Conservation (phyloP, 257 asterid species). For the Lycium barbarum region DNA sequence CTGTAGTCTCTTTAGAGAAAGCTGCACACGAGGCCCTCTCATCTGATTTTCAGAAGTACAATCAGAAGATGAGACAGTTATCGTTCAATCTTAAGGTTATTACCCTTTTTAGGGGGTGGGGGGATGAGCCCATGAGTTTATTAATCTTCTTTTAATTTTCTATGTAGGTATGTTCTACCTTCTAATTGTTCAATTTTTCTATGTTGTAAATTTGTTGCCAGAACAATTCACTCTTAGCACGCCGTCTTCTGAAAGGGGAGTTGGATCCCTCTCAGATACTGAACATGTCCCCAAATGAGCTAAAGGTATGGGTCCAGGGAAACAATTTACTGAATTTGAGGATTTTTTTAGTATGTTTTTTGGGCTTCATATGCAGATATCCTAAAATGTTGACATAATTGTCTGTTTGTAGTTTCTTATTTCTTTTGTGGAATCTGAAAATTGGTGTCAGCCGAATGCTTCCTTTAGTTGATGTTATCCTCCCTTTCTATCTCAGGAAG, state of each 20-base stretch:
- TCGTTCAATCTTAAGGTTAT: constrained; percentile 75
- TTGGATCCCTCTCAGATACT: constrained; percentile 74
- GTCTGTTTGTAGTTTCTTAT: not conserved
- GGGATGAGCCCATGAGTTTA: not conserved
- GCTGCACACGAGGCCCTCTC: constrained; percentile 65
- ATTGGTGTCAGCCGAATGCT: not conserved
- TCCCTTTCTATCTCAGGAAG: constrained; percentile 60
- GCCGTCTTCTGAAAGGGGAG: constrained; percentile 76
- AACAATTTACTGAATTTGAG: constrained; percentile 11
- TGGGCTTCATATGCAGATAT: not conserved
- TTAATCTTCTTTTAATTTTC: constrained; percentile 25
- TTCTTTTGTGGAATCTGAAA: constrained; percentile 7
- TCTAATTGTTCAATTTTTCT: constrained; percentile 29
- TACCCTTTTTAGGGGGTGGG: not conserved
- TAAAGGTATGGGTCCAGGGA: constrained; percentile 59
- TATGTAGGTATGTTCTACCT: constrained; percentile 6
- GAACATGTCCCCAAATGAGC: constrained; percentile 73
- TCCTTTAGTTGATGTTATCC: constrained; percentile 19
- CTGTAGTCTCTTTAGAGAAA: constrained; percentile 74
- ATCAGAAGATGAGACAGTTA: constrained; percentile 80
- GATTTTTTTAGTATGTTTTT: constrained; percentile 15
- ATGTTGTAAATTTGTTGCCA: constrained; percentile 39
- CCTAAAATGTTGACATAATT: not conserved
- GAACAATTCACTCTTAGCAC: constrained; percentile 61
- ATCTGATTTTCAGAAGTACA: constrained; percentile 70